phyloP scores from a whole-genome alignment of 768 basidiomycete genomes.

The Mrakia hoshinonis region DNA sequence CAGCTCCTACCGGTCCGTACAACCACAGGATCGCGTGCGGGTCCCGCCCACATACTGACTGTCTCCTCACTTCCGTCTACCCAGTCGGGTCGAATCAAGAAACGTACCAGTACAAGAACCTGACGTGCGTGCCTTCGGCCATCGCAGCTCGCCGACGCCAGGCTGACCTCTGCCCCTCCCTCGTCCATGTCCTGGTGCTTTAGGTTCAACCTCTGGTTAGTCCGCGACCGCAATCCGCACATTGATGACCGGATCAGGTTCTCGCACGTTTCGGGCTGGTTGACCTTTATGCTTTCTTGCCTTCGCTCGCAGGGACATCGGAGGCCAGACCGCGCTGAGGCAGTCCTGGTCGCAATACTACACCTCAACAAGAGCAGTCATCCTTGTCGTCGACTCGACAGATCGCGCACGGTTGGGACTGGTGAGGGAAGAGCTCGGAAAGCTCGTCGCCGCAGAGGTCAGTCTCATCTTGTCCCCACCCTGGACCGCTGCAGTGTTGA shows the following conservation, averaged over 20 bases:
- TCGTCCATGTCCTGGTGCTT: not conserved
- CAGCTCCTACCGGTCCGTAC: constrained; percentile 20
- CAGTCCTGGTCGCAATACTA: constrained; percentile 25
- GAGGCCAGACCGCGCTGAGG: constrained; percentile 24
- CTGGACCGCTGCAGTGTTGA: not conserved
- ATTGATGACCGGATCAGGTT: too few relatives aligned
- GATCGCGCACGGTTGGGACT: constrained; percentile 22
- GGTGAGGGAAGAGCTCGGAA: constrained; percentile 19
- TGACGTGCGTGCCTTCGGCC: not conserved
- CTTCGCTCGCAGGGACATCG: constrained; percentile 6
- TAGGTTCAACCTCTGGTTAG: constrained; percentile 24
- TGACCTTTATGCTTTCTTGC: too few relatives aligned
- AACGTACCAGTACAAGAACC: constrained; percentile 13
- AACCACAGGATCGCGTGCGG: too few relatives aligned
- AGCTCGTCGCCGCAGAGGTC: constrained; percentile 24
- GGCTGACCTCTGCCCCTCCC: not conserved
- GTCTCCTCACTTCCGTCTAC: too few relatives aligned
- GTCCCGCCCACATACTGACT: too few relatives aligned
- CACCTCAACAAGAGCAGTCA: not conserved
- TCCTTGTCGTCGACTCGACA: constrained; percentile 28
- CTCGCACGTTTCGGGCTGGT: too few relatives aligned
- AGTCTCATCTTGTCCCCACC: not conserved
- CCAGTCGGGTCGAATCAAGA: constrained; percentile 23
- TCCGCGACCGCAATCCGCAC: too few relatives aligned
- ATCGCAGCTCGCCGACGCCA: not conserved